Evolutionary conservation across 2,329 filamentous ascomycete species (phyloP).

Genomic region (Aspergillus neoniger): DNA sequence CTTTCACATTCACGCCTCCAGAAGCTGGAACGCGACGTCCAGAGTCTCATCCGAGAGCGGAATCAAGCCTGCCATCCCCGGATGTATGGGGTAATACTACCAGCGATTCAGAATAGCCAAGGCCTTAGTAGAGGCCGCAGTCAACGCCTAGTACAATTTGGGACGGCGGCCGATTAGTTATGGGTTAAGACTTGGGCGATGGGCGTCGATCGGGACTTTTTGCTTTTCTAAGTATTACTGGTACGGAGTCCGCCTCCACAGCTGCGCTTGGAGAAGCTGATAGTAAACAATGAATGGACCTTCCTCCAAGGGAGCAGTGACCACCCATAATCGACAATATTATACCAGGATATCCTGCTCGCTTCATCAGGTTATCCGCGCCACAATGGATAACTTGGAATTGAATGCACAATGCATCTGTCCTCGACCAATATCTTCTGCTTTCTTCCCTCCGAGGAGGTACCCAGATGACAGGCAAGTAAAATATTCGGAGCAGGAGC

Average conservation of each 20-base stretch:
- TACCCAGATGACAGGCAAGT: not conserved
- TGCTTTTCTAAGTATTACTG: not conserved
- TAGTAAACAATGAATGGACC: constrained; percentile 5
- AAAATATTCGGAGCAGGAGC: not conserved
- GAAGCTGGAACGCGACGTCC: not conserved
- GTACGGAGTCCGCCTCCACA: constrained; percentile 2
- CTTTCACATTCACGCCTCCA: not conserved
- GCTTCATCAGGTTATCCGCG: not conserved
- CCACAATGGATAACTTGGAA: not conserved
- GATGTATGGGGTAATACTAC: constrained; percentile 15
- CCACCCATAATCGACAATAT: not conserved
- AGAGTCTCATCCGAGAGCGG: not conserved
- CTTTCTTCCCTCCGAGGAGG: not conserved
- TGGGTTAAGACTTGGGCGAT: constrained; percentile 6
- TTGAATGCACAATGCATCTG: not conserved
- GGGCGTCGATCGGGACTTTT: constrained; percentile 16
- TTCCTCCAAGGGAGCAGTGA: not conserved
- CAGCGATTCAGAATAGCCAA: not conserved
- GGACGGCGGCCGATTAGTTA: constrained; percentile 20
- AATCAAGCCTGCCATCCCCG: constrained; percentile 11
- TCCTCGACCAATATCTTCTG: not conserved
- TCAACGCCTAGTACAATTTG: constrained; percentile 8
- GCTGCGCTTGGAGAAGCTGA: not conserved
- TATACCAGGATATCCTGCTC: not conserved
- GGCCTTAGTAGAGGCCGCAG: not conserved